Base-by-base conservation (phyloP, 257 asterid species). In the Przewalskia tangutica region DNA sequence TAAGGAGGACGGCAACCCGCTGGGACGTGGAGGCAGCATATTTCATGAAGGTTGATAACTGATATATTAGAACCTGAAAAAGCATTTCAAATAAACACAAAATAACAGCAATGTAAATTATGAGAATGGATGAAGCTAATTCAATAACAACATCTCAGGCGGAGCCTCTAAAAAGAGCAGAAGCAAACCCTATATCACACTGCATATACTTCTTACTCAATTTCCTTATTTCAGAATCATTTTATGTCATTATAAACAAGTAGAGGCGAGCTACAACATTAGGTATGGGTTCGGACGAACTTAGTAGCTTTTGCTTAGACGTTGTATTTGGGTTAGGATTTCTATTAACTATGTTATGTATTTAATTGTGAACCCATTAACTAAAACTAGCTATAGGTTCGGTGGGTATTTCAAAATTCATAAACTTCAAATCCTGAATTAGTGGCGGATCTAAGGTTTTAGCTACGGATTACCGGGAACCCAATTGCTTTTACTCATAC, bases 21-120 rank as follows among this genome's bases (percentile, higher is more conserved):
- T 93, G 56, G 92, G 95, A 42, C 95, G 98, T 20, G 98, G 98
- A 85, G 98, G 98, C 68, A 93, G 89, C 98, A 95, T 95, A 75
- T 84, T 85, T 9, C 55, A 81, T n/a, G 97, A 89, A 76, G 92
- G 81, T 82, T 89, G 97, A 66, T 88, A 88, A 79, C 93, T 93
- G 87, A 68, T 40, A 36, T 36, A 71, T 48, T 50, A 71, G 58
- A 23, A 71, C 40, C 79, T 71, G 40, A 5, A 71, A 71, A 90
- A 90, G 75, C 90, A 93, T 78, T 93, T 93, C 97, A 68, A 95
- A 88, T 23, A 73, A 48, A 20, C 60, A 73, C 79, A 23, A 23
- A 20, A 20, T 23, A 46, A 73, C 7, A 23, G 5, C 79, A 23
- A 50, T 7, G 14, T 13, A 50, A 75, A 75, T 50, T 12, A 20